Evolutionary conservation across 371 early-diverging fungal species (phyloP).

Genomic region (Nematocida ironsii): DNA sequence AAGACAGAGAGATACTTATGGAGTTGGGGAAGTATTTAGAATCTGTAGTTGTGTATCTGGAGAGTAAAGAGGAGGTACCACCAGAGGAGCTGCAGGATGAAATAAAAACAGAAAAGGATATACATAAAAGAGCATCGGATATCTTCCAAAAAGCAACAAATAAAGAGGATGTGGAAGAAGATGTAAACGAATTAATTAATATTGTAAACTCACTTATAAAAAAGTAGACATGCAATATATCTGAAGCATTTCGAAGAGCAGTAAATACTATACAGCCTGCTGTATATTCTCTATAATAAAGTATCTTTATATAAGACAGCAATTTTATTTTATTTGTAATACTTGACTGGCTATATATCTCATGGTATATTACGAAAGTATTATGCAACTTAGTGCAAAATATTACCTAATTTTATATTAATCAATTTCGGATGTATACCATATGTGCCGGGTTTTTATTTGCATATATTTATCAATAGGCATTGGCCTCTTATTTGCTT

Average conservation of each 20-base stretch:
- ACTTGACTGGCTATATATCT: no score
- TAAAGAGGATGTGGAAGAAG: slow-evolving; percentile 15
- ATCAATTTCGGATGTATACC: no score
- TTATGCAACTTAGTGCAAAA: no score
- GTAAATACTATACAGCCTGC: no score
- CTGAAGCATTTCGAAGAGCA: no score
- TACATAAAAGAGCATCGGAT: background rate
- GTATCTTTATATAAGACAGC: no score
- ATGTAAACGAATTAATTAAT: background rate
- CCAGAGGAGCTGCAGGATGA: background rate
- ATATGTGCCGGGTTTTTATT: no score
- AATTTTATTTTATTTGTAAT: no score
- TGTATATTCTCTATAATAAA: no score
- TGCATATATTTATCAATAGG: no score
- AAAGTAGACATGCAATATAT: background rate
- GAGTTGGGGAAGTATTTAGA: slow-evolving; percentile 44
- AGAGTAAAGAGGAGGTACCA: slow-evolving; percentile 15
- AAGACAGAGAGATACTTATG: slow-evolving; percentile 15
- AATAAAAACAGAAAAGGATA: slow-evolving; percentile 33
- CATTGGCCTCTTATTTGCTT: background rate
- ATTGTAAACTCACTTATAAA: background rate
- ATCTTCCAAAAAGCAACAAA: slow-evolving; percentile 37
- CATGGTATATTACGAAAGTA: no score
- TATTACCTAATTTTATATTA: no score
- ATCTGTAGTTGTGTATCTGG: slow-evolving; percentile 3